These are phyloP conservation scores for Pseudozyma sp. DNA, from an alignment of 1,284 basidiomycete genomes.

Conservation along the genomic window DNA sequence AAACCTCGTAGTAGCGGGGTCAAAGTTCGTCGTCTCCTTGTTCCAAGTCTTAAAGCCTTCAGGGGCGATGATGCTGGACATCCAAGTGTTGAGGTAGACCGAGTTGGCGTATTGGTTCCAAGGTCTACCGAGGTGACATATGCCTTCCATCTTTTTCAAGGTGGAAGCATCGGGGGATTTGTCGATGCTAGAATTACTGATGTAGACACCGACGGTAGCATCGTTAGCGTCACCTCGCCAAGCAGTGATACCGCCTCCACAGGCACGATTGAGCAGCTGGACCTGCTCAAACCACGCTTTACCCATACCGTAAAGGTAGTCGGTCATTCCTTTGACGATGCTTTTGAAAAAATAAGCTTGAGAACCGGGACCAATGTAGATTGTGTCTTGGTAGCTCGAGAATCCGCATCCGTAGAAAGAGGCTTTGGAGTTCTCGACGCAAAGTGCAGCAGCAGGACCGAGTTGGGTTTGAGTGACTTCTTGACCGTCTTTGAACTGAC, in stretches of 20 bases:
- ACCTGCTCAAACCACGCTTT: slow-evolving; percentile 43
- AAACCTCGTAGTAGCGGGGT: slow-evolving; percentile 18
- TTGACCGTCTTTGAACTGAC: slow-evolving; percentile 18
- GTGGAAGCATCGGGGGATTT: slow-evolving; percentile 19
- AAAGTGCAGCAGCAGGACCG: slow-evolving; percentile 37
- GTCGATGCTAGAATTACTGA: slow-evolving; percentile 31
- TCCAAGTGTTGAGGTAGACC: slow-evolving; percentile 30
- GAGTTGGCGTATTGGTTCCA: slow-evolving; percentile 29
- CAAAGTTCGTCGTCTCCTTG: slow-evolving; percentile 13
- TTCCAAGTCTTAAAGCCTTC: slow-evolving; percentile 33
- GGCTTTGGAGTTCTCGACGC: slow-evolving; percentile 23
- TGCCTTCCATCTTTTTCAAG: not conserved
- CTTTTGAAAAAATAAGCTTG: slow-evolving; percentile 31
- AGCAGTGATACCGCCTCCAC: slow-evolving; percentile 38
- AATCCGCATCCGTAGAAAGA: slow-evolving; percentile 40
- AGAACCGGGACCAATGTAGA: slow-evolving; percentile 13
- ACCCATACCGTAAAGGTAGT: slow-evolving; percentile 37
- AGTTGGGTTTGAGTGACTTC: slow-evolving; percentile 31
- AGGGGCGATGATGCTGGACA: slow-evolving; percentile 24
- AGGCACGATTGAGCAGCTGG: slow-evolving; percentile 26
- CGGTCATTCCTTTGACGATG: slow-evolving; percentile 38
- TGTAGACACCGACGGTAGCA: slow-evolving; percentile 23
- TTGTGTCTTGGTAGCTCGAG: slow-evolving; percentile 39
- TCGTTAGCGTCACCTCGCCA: slow-evolving; percentile 39
- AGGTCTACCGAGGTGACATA: slow-evolving; percentile 30